A percentile compares a stretch with the other conserved stretches of the same genome.
Evolutionary conservation across 164 flowering plant species (phyloP).

Genomic region (Piper longum): DNA sequence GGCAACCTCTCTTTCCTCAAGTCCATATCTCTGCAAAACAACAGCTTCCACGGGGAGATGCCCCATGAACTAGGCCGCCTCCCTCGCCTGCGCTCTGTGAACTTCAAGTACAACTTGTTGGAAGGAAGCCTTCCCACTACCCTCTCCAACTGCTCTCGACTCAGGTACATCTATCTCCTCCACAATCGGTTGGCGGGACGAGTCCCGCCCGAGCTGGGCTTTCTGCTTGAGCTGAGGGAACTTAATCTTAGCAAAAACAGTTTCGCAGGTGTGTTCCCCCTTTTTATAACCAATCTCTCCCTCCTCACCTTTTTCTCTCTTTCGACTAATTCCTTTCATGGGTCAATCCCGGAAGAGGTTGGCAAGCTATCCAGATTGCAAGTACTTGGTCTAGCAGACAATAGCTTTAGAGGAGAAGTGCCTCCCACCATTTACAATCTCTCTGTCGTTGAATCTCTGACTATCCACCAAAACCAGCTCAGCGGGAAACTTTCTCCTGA

Average conservation of each 20-base stretch:
- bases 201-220: conserved; percentile 19
- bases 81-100: conserved; percentile 1
- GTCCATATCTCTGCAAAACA: conserved; percentile 6
- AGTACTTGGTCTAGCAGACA: conserved; percentile 1
- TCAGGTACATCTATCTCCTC: conserved; percentile 8
- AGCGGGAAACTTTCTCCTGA: conserved; percentile 16
- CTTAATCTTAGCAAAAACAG: conserved; percentile 13
- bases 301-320: conserved; percentile 10
- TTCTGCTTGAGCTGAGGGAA: conserved; percentile 5
- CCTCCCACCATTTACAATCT: conserved; percentile 3
- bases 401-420: conserved; percentile 1
- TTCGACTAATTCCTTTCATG: conserved; percentile 10
- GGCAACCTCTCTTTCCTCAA: conserved; percentile 14
- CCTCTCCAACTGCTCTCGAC: conserved; percentile 27
- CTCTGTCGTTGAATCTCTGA: background rate
- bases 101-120: conserved; percentile 7
- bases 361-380: conserved; percentile 8
- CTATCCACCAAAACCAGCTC: conserved; percentile 2
- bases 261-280: conserved; percentile 22
- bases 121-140: conserved; percentile 13
- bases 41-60: conserved; percentile 7
- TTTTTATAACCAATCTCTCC: conserved; percentile 28
- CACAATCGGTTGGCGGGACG: conserved; percentile 10
- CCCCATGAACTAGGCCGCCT: conserved; percentile 7
- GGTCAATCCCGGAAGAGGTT: conserved; percentile 15